Evolutionary conservation across 192 early-diverging fungal species (phyloP), one percentile per base, ranked within the genome.

Genomic region (Rhizophlyctis rosea): DNA sequence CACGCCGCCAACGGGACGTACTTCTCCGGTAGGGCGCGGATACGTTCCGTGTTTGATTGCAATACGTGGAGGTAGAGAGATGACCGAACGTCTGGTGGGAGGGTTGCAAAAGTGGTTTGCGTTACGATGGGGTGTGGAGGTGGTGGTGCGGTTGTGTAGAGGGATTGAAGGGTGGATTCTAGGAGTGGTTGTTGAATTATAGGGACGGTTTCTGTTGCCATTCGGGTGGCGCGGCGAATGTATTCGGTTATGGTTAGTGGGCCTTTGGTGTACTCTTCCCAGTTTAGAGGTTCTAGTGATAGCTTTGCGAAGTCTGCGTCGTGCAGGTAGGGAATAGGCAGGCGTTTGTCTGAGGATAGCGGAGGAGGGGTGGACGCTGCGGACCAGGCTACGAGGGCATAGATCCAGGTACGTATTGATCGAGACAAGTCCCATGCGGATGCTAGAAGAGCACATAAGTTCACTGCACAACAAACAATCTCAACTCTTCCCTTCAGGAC

Each of bases 381-480:
- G 50, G 32, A 57, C 34, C 52, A 47, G 25, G 47, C 36, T 29
- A 57, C 44, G 29, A 58, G 1, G 34, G 54, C 63, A 25, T 65
- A 65, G 16, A 57, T 31, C 63, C 63, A 65, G n/a, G 18, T 23
- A n/a, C 63, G 52, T 14, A 65, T 33, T 29, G 7, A 13, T 4
- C 63, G 52, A 14, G 63, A 32, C 11, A 57, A 11, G 13, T 65
- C 63, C 63, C 63, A 65, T 11, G 54, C 63, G 50, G 54, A 39
- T 0, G 47, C 59, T 61, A 16, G 21, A 14, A 49, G n/a, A 39
- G 21, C 3, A 33, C 2, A 58, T n/a, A 54, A 54, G 28, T 3
- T 0, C 18, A 3, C 11, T 2, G 3, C n/a, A 48, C 3, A 58
- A 58, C 3, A 58, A 23, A 47, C n/a, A 49, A 44, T 44, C 9